A percentile compares a stretch with the other conserved stretches of the same genome.
Conservation (phyloP, 1,284 basidiomycete genomes). For the Coniferiporia weirii region DNA sequence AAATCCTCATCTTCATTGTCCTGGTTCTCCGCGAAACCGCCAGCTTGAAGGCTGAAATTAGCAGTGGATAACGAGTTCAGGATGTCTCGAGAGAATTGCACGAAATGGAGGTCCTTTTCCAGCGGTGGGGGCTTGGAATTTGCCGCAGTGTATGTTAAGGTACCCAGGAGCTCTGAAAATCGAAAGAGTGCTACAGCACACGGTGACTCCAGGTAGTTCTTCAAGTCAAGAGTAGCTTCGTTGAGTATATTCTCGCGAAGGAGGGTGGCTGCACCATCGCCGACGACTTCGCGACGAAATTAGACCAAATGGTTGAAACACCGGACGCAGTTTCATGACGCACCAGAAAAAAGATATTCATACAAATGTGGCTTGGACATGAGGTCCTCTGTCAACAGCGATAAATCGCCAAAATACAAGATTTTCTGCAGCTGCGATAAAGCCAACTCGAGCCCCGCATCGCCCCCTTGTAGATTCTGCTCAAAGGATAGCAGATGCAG, state of each 20-base stretch:
- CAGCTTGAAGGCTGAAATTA: background rate
- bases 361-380: background rate
- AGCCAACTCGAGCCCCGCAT: background rate
- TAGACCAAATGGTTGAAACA: background rate
- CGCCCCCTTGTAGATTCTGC: background rate
- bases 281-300: conserved; percentile 1
- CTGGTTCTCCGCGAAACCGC: background rate
- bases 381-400: background rate
- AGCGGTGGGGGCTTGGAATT: background rate
- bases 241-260: conserved; percentile 5
- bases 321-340: background rate
- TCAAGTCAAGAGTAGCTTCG: background rate
- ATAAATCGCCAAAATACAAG: conserved; percentile 1
- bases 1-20: background rate
- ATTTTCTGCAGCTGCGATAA: background rate
- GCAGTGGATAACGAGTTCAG: background rate
- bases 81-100: background rate
- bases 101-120: background rate
- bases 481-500: background rate
- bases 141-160: background rate
- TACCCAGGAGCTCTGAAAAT: background rate
- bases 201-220: background rate
- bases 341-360: conserved; percentile 13
- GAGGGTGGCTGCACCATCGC: background rate
- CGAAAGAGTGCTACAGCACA: background rate